Evolutionary conservation across 2,329 filamentous ascomycete genomes (phyloP).

Genomic region (Gnomoniopsis sp.): DNA sequence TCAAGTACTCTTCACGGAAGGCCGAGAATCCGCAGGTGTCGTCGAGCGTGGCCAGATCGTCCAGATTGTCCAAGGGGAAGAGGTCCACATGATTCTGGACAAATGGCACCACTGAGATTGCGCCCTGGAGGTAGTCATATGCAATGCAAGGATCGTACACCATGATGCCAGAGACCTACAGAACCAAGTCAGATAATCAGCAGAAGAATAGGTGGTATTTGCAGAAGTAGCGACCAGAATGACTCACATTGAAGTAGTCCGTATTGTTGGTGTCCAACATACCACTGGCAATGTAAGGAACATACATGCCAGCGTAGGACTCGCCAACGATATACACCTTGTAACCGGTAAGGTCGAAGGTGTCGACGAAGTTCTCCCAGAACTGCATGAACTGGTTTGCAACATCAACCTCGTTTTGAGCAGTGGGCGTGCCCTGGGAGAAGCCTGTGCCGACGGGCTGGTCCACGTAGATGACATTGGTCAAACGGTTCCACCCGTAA

Average conservation of each 20-base stretch:
- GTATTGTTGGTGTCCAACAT: conserved; percentile 62
- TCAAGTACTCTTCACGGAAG: conserved; percentile 58
- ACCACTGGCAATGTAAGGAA: conserved; percentile 69
- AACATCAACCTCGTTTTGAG: conserved; percentile 63
- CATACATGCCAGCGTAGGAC: conserved; percentile 65
- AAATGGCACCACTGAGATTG: conserved; percentile 53
- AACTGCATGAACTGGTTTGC: conserved; percentile 72
- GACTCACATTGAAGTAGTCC: conserved; percentile 58
- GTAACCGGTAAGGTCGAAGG: conserved; percentile 63
- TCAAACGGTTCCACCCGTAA: conserved; percentile 68
- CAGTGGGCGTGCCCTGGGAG: conserved; percentile 60
- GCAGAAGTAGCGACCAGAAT: too few species aligned
- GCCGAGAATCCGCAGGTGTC: conserved; percentile 60
- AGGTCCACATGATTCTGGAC: conserved; percentile 53
- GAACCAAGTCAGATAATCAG: not conserved
- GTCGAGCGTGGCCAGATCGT: conserved; percentile 46
- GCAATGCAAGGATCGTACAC: conserved; percentile 70
- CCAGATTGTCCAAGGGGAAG: conserved; percentile 61
- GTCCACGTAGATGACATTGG: conserved; percentile 73
- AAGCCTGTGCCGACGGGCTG: conserved; percentile 68
- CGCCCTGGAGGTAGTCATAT: conserved; percentile 39
- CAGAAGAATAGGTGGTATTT: not conserved
- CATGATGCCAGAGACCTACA: conserved; percentile 64
- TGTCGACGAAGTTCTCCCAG: conserved; percentile 73
- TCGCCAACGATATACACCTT: conserved; percentile 74